These are phyloP conservation scores for Mortierella sp. DNA, from an alignment of 371 early-diverging fungal species.

Conservation along the genomic window DNA sequence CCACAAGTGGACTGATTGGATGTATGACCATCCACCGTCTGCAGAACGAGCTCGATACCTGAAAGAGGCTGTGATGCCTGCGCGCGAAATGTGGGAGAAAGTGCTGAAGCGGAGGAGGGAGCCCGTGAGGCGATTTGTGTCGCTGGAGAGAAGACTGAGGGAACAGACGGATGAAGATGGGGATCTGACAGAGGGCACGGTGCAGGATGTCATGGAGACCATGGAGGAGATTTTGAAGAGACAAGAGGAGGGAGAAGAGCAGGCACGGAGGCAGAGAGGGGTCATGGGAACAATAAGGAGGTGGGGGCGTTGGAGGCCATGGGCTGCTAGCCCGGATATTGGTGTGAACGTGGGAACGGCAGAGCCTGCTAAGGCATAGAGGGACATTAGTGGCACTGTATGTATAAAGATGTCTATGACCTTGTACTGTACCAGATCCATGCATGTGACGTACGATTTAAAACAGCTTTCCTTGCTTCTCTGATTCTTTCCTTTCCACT, in stretches of 20 bases:
- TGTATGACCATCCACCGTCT: constrained; percentile 55
- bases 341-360: constrained; percentile 18
- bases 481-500: no score
- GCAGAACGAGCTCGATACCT: constrained; percentile 45
- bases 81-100: constrained; percentile 50
- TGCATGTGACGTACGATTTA: no score
- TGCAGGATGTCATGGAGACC: constrained; percentile 40
- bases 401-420: no score
- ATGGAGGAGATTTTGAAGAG: constrained; percentile 45
- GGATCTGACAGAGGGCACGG: constrained; percentile 41
- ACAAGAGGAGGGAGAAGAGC: constrained; percentile 36
- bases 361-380: constrained; percentile 20
- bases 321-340: constrained; percentile 16
- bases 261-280: constrained; percentile 15
- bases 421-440: no score
- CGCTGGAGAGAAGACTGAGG: constrained; percentile 25
- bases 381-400: background rate
- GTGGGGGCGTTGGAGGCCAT: constrained; percentile 25
- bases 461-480: no score
- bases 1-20: constrained; percentile 54
- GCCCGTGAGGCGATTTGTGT: constrained; percentile 31
- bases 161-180: constrained; percentile 44
- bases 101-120: constrained; percentile 28
- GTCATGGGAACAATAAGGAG: constrained; percentile 21
- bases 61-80: constrained; percentile 52